These are phyloP conservation scores for Maudiozyma humilis DNA, from an alignment of 1,139 yeast species.

Conservation along the genomic window DNA sequence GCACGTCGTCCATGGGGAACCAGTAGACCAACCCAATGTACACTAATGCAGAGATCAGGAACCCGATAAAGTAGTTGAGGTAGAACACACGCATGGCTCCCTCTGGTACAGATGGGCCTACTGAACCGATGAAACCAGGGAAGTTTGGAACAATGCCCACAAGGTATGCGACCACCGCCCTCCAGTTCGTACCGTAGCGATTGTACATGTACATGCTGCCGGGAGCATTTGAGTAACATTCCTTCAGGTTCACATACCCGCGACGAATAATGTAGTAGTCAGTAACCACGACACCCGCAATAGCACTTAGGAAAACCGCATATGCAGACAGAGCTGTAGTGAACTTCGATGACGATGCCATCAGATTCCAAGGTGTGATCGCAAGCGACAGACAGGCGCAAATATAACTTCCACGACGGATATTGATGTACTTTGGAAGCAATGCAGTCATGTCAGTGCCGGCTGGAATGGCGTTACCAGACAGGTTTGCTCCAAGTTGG, in stretches of 20 bases:
- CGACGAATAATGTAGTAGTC: conserved; percentile 73
- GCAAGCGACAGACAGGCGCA: conserved; percentile 72
- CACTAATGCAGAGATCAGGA: conserved; percentile 45
- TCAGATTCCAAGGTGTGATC: conserved; percentile 83
- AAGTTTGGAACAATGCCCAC: conserved; percentile 75
- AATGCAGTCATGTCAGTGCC: conserved; percentile 87
- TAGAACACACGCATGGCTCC: conserved; percentile 72
- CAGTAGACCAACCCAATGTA: conserved; percentile 44
- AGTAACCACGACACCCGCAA: conserved; percentile 73
- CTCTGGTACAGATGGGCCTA: conserved; percentile 56
- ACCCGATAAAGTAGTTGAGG: conserved; percentile 70
- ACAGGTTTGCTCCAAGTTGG: conserved; percentile 79
- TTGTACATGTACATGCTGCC: conserved; percentile 50
- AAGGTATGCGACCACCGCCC: conserved; percentile 64
- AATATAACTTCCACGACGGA: conserved; percentile 72
- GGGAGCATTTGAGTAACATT: conserved; percentile 45
- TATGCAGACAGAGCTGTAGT: conserved; percentile 81
- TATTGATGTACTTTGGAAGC: conserved; percentile 68
- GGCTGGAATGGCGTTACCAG: conserved; percentile 81
- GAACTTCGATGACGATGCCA: conserved; percentile 65
- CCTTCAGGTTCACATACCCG: conserved; percentile 57
- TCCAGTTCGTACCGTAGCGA: conserved; percentile 66
- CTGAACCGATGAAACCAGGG: conserved; percentile 79
- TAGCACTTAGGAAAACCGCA: conserved; percentile 75
- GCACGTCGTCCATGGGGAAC: conserved; percentile 54